These are phyloP conservation scores for Zopfochytrium polystomum DNA, from an alignment of 371 early-diverging fungal genomes.

Conservation along the genomic window DNA sequence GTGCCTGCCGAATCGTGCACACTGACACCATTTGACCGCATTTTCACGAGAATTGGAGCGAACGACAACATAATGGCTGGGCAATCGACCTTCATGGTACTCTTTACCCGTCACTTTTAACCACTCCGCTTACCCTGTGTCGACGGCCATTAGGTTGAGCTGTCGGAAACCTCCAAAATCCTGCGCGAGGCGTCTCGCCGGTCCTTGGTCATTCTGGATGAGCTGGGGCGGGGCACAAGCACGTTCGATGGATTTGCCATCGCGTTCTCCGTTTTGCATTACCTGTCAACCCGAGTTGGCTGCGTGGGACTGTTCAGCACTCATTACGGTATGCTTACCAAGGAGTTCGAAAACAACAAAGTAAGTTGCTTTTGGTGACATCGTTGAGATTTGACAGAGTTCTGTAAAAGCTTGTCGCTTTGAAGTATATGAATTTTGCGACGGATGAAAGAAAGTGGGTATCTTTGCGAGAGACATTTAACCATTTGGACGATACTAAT, in stretches of 20 bases:
- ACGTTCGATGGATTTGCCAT: conserved; percentile 92
- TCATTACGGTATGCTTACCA: conserved; percentile 91
- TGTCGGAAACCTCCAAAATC: conserved; percentile 76
- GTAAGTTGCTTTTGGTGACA: conserved; percentile 11
- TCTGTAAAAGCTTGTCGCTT: conserved; percentile 39
- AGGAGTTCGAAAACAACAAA: conserved; percentile 69
- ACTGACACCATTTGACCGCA: conserved; percentile 90
- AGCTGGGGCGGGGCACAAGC: conserved; percentile 97
- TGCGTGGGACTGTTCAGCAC: conserved; percentile 87
- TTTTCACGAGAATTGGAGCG: conserved; percentile 74
- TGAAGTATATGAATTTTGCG: conserved; percentile 73
- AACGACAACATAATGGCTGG: conserved; percentile 65
- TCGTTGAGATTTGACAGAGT: background rate
- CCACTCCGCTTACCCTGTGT: conserved; percentile 4
- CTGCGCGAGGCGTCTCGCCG: conserved; percentile 63
- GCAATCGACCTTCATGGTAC: conserved; percentile 82
- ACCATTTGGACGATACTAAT: background rate
- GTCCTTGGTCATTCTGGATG: conserved; percentile 90
- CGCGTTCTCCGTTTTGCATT: conserved; percentile 80
- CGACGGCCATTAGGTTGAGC: conserved; percentile 44
- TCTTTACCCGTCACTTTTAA: background rate
- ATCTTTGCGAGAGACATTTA: background rate
- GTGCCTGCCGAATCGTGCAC: conserved; percentile 84
- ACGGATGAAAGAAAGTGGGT: conserved; percentile 68
- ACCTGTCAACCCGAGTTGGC: conserved; percentile 63